Evolutionary conservation across 2,329 filamentous ascomycete species (phyloP), one percentile per base, ranked within the genome.

Genomic region (Exophiala spinifera): DNA sequence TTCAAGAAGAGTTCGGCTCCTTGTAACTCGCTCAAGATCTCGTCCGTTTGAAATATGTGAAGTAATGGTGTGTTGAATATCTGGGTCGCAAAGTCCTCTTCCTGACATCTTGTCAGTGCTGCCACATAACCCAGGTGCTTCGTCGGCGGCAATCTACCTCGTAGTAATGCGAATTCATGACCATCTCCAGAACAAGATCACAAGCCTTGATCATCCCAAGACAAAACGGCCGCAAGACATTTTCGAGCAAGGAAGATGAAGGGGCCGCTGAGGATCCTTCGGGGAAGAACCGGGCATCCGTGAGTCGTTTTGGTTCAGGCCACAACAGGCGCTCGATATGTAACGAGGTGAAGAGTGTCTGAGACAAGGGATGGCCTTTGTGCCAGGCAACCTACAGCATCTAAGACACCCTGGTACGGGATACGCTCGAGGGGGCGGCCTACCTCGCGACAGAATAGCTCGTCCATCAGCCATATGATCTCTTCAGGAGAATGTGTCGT

Each of bases 1-100:
- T 75, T 70, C 0, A 89, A 64, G 57, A 82, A 73, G 11, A 69
- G 68, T n/a, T 79, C 70, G 3, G 84, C 84, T 31, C 79, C 73
- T 20, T 79, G 69, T 17, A 90, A 70, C 21, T 79, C 68, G 7
- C 74, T 70, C 39, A 78, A 73, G 20, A 90, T 77, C n/a, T 79
- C 76, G 4, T 77, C 73, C 2, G 78, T 70, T 14, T 81, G 75
- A 53, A 92, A 78, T 13, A 79, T 73, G 21, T 84, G 82, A 5
- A 97, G 78, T 1, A 99, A 76, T 11, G 83, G 84, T 34, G 91
- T 83, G 62, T 91, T 87, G 68, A 94, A 97, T 0, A 91, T 88
- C 69, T 95, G 91, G 5, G 90, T 91, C 17, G 95, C 89, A 67
- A 99, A 96, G 66, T 99, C 94, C 71, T 99, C 94, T 72, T 99